phyloP scores from a whole-genome alignment of 202 grass and related monocot species.

The Digitaria exilis region DNA sequence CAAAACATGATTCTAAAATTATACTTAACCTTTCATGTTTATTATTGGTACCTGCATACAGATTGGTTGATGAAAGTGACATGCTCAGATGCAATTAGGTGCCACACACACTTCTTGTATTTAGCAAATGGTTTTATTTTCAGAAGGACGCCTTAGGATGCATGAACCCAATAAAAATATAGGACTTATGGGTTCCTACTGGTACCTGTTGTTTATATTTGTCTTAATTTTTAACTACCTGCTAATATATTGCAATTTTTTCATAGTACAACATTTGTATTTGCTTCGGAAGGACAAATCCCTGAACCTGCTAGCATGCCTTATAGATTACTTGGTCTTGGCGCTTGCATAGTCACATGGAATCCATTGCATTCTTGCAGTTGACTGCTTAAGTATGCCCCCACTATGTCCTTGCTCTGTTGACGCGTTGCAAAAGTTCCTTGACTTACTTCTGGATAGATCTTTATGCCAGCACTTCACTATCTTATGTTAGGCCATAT shows the following conservation, averaged over 20 bases:
- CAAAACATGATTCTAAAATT: background rate
- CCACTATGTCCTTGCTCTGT: background rate
- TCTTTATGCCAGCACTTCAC: constrained; percentile 17
- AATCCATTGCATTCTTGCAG: constrained; percentile 6
- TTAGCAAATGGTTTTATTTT: constrained; percentile 4
- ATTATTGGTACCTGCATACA: constrained; percentile 18
- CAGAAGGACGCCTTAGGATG: background rate
- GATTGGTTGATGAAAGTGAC: constrained; percentile 22
- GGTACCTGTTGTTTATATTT: constrained; percentile 18
- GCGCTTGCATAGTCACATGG: constrained; percentile 20
- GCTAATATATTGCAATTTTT: background rate
- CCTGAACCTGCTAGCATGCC: background rate
- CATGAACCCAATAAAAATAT: background rate
- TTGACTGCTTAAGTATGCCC: background rate
- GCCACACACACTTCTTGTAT: background rate
- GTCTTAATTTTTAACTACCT: background rate
- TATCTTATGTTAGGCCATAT: no score
- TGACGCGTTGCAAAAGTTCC: background rate
- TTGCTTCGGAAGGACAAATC: background rate
- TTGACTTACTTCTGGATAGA: background rate
- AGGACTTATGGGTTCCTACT: constrained; percentile 7
- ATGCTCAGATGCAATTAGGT: constrained; percentile 6
- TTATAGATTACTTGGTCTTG: background rate
- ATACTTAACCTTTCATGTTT: background rate
- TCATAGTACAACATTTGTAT: background rate